Base-by-base conservation (phyloP, 2,329 filamentous ascomycete genomes). In the Cadophora malorum region DNA sequence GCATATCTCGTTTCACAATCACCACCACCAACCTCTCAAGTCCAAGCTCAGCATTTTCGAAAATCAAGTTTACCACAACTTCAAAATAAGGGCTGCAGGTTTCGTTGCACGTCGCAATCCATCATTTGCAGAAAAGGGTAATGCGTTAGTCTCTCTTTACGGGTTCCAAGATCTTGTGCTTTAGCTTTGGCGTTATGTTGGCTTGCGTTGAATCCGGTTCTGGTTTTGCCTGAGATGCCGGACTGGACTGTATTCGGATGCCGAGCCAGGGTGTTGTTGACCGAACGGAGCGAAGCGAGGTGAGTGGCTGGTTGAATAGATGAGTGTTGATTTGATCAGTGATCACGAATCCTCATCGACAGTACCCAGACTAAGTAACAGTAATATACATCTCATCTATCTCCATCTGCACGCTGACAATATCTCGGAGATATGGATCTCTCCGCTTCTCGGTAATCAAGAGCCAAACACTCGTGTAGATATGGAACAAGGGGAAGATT, bases 41-140 rank as follows among this genome's bases (percentile, higher is more conserved):
- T 5, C 33, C 33, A n/a, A n/a, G n/a, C 10, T 3, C n/a, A 19
- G 7, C 3, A 49, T 21, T 3, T 38, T 14, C 8, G 35, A 38
- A 6, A 49, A 49, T 47, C 41, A 47, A 19, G 41, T 45, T 45
- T 45, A 45, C 14, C 10, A 5, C 12, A 16, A 3, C 41, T 10
- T 6, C 41, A 45, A 45, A 45, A 6, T 5, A 49, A 49, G 45
- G 8, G 7, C 5, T 49, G n/a, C 6, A 3, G 14, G 5, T 31
- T 53, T 63, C 53, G 33, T 63, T 63, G 61, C 61, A 63, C 31
- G 23, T 63, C 61, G 61, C 49, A 53, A n/a, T 63, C 19, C 21
- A 19, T 50, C 49, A 41, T 41, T 63, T 33, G 19, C 61, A 41
- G 49, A 63, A 63, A 38, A 16, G 41, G 61, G 49, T 52, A 63